Conservation (phyloP, 2,329 filamentous ascomycete genomes). For the Pyrenochaeta sp. region DNA sequence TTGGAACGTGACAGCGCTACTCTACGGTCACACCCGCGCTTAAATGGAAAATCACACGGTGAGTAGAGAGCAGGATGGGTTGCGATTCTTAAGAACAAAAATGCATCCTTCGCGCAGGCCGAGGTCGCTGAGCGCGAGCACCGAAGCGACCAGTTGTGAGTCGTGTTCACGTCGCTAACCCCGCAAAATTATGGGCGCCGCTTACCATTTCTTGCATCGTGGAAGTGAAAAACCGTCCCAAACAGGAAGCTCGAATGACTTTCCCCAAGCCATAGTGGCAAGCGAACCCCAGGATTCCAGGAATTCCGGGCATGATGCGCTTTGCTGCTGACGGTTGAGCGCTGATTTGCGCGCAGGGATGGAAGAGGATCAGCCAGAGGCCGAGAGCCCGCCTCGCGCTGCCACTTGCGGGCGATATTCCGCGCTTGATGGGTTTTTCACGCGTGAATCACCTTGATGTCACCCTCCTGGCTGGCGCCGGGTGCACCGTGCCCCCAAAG, state of each 20-base stretch:
- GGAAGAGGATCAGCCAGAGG: not conserved
- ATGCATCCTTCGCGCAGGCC: constrained; percentile 13
- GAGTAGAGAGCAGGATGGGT: constrained; percentile 7
- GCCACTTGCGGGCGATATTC: too few relatives aligned
- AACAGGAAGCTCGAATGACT: constrained; percentile 21
- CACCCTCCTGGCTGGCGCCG: too few relatives aligned
- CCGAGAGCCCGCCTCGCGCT: constrained; percentile 7
- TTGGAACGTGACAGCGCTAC: too few relatives aligned
- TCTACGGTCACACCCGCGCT: constrained; percentile 7
- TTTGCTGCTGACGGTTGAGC: constrained; percentile 6
- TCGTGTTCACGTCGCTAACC: constrained; percentile 22
- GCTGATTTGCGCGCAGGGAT: not conserved
- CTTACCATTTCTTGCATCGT: constrained; percentile 8
- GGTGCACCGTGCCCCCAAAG: too few relatives aligned
- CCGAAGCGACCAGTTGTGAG: constrained; percentile 9
- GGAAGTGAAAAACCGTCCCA: constrained; percentile 10
- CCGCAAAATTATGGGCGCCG: constrained; percentile 24
- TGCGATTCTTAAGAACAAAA: constrained; percentile 1
- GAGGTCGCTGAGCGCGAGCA: constrained; percentile 23
- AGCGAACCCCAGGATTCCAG: constrained; percentile 6
- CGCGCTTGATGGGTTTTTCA: too few relatives aligned
- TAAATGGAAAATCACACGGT: too few relatives aligned
- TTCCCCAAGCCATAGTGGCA: constrained; percentile 17
- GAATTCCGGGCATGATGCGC: constrained; percentile 1
- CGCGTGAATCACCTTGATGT: too few relatives aligned